Base-by-base conservation (phyloP, 2,329 filamentous ascomycete genomes). In the Neocucurbitaria cava region DNA sequence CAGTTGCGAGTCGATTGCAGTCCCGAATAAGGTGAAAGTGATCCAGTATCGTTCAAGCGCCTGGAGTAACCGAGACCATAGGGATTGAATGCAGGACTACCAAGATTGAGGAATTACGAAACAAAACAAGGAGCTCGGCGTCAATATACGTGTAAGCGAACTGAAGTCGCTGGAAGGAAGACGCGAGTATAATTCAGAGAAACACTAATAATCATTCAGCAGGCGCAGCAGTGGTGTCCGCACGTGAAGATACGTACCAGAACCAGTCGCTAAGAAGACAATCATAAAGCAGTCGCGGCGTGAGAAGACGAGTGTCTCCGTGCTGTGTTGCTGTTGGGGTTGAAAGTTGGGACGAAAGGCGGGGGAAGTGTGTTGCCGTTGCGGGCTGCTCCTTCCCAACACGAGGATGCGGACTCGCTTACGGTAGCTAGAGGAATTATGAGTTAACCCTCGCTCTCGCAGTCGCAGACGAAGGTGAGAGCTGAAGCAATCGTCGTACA, bases 341-440 rank as follows among this genome's bases (percentile, higher is more conserved):
- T 51, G 51, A 33, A 46, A 56, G 49, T 52, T 46, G 56, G 52
- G 56, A 26, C 48, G 51, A 33, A 46, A 56, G 49, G 56, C 49
- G 56, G 53, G 56, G 52, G 36, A 56, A 33, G 49, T 49, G 48
- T 31, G 55, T 52, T 54, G 45, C 45, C 21, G 54, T 33, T 56
- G 48, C 41, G 46, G 43, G 41, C 46, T 28, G 45, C 30, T 51
- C 21, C 42, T 48, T 46, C 47, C 47, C 47, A 31, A 51, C 17
- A 52, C n/a, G 33, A 51, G 23, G 43, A 21, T 41, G 46, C 50
- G 51, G 33, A 51, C 18, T 54, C 46, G 51, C 48, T 52, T 49
- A n/a, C n/a, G n/a, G n/a, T n/a, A 47, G 23, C 21, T 33, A 39
- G 33, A 45, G 39, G 36, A 46, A 28, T 38, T n/a, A 41, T 40